phyloP scores from a whole-genome alignment of 192 early-diverging fungal species.

The Gamsiella multidivaricata region DNA sequence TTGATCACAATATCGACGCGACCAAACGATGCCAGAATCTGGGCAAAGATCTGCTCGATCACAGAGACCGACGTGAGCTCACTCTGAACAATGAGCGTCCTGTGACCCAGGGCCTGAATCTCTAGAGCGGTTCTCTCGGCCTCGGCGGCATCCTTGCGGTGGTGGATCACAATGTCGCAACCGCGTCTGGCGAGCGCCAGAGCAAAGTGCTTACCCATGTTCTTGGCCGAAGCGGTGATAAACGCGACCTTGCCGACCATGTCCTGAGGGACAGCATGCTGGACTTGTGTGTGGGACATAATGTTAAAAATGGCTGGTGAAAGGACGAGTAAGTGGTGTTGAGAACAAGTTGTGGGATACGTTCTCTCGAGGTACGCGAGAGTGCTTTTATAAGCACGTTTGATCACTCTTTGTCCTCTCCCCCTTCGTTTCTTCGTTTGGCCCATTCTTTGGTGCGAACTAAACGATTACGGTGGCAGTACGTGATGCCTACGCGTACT shows the following conservation, averaged over 20 bases:
- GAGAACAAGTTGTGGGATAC: too few species aligned
- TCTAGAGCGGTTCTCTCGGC: slow-evolving; percentile 32
- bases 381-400: too few species aligned
- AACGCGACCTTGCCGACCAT: slow-evolving; percentile 57
- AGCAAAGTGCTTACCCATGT: slow-evolving; percentile 50
- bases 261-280: slow-evolving; percentile 11
- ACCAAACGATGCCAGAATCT: slow-evolving; percentile 34
- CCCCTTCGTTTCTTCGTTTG: too few species aligned
- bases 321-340: too few species aligned
- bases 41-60: slow-evolving; percentile 40
- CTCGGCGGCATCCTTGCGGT: slow-evolving; percentile 33
- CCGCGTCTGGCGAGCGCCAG: slow-evolving; percentile 48
- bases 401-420: too few species aligned
- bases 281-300: background rate
- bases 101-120: slow-evolving; percentile 44
- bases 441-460: too few species aligned
- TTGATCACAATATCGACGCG: slow-evolving; percentile 57
- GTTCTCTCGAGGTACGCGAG: too few species aligned
- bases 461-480: too few species aligned
- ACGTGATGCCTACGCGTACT: too few species aligned
- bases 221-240: slow-evolving; percentile 53
- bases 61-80: slow-evolving; percentile 37
- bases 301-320: background rate
- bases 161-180: slow-evolving; percentile 51
- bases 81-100: slow-evolving; percentile 41